These are phyloP conservation scores for Chytridium lagenaria DNA, from an alignment of 371 early-diverging fungal species.

Conservation along the genomic window DNA sequence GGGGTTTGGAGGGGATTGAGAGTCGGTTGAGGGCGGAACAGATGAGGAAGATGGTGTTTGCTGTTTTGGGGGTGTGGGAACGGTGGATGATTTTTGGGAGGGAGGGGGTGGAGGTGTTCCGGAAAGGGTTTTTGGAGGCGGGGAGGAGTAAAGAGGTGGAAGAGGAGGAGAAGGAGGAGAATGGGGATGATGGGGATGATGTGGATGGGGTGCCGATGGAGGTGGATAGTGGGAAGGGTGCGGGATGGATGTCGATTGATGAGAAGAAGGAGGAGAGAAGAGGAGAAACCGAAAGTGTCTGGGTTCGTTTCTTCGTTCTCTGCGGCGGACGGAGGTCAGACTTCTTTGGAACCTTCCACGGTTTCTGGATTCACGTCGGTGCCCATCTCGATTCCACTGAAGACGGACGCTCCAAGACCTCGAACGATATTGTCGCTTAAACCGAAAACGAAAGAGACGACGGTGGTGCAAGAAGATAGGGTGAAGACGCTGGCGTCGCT, in stretches of 20 bases:
- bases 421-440: not conserved
- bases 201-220: slow-evolving; percentile 59
- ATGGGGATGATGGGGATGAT: slow-evolving; percentile 48
- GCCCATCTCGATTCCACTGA: not conserved
- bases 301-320: not conserved
- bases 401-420: not conserved
- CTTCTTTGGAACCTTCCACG: too few species aligned
- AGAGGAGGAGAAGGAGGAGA: slow-evolving; percentile 52
- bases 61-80: slow-evolving; percentile 84
- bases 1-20: slow-evolving; percentile 68
- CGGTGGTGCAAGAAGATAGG: not conserved
- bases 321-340: too few species aligned
- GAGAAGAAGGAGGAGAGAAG: not conserved
- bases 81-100: slow-evolving; percentile 84
- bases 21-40: slow-evolving; percentile 85
- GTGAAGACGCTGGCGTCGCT: not conserved
- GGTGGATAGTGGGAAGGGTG: too few species aligned
- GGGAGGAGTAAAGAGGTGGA: slow-evolving; percentile 40
- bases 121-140: slow-evolving; percentile 7
- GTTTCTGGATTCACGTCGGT: too few species aligned
- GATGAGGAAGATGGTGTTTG: slow-evolving; percentile 54
- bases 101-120: slow-evolving; percentile 32
- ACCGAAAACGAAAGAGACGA: not conserved
- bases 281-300: too few species aligned
- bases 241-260: slow-evolving; percentile 9